A percentile compares a stretch with the other conserved stretches of the same genome.
phyloP scores from a whole-genome alignment of 1,284 basidiomycete genomes.

The Entoloma clypeatum region DNA sequence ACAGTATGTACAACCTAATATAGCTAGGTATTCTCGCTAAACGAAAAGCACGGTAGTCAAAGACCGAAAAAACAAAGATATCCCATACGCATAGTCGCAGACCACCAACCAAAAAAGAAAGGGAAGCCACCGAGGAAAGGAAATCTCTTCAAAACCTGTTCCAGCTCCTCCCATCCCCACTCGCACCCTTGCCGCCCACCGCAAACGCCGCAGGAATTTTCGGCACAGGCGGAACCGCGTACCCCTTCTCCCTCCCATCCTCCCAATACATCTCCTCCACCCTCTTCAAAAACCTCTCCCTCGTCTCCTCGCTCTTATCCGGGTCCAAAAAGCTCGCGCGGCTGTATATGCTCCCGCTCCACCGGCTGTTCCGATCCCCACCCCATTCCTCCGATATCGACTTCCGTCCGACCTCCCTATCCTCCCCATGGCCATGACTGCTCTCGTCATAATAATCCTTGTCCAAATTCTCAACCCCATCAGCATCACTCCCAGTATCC shows the following conservation, averaged over 20 bases:
- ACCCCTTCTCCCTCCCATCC: slow-evolving; percentile 28
- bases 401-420: slow-evolving; percentile 11
- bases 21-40: too few relatives aligned
- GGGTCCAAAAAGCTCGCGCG: slow-evolving; percentile 51
- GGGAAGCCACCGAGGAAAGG: not conserved
- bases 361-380: slow-evolving; percentile 32
- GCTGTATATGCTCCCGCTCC: slow-evolving; percentile 46
- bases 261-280: slow-evolving; percentile 50
- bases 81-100: too few relatives aligned
- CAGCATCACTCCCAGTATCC: too few relatives aligned
- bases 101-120: slow-evolving; percentile 1
- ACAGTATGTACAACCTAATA: too few relatives aligned
- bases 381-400: slow-evolving; percentile 21
- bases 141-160: slow-evolving; percentile 19
- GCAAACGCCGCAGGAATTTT: slow-evolving; percentile 29
- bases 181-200: not conserved
- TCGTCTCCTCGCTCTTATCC: slow-evolving; percentile 46
- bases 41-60: too few relatives aligned
- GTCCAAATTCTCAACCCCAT: slow-evolving; percentile 2
- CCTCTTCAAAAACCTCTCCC: slow-evolving; percentile 45
- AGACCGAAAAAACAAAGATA: too few relatives aligned
- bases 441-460: slow-evolving; percentile 15
- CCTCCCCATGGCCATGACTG: too few relatives aligned
- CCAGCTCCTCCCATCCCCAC: slow-evolving; percentile 11
- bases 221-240: slow-evolving; percentile 42